Evolutionary conservation across 148 eudicot species (phyloP).

Genomic region (Selenicereus undatus): DNA sequence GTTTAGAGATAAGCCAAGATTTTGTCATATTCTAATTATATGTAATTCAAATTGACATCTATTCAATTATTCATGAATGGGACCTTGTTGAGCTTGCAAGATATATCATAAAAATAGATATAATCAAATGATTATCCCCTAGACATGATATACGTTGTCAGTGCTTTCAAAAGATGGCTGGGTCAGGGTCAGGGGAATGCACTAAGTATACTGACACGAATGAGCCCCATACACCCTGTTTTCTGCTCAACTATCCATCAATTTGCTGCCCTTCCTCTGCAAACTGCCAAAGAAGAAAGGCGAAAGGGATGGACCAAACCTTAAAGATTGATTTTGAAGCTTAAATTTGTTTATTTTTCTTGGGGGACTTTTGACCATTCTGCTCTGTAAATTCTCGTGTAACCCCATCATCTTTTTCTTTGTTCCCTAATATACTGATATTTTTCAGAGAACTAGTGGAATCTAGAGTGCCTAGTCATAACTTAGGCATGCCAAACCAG

Average conservation of each 20-base stretch:
- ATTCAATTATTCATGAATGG: conserved; percentile 6
- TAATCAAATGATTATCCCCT: conserved; percentile 9
- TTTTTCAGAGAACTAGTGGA: neutral
- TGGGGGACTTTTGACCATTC: conserved; percentile 28
- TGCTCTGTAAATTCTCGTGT: conserved; percentile 16
- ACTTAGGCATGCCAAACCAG: neutral
- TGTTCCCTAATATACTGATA: neutral
- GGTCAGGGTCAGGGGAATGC: neutral
- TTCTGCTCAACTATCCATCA: conserved; percentile 15
- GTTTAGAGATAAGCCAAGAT: neutral
- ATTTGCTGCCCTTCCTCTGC: neutral
- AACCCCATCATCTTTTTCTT: neutral
- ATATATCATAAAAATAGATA: neutral
- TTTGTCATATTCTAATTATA: neutral
- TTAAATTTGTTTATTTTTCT: neutral
- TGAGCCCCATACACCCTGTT: conserved; percentile 15
- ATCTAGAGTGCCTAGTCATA: neutral
- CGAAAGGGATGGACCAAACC: conserved; percentile 26
- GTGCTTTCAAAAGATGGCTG: conserved; percentile 19
- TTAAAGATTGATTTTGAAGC: conserved; percentile 15
- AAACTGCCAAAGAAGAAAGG: neutral
- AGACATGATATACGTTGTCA: conserved; percentile 18
- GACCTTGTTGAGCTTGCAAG: conserved; percentile 14
- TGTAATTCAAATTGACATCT: conserved; percentile 4
- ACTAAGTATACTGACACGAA: conserved; percentile 19